Evolutionary conservation across 306 rosid species (phyloP).

Genomic region (Fagus sylvatica): DNA sequence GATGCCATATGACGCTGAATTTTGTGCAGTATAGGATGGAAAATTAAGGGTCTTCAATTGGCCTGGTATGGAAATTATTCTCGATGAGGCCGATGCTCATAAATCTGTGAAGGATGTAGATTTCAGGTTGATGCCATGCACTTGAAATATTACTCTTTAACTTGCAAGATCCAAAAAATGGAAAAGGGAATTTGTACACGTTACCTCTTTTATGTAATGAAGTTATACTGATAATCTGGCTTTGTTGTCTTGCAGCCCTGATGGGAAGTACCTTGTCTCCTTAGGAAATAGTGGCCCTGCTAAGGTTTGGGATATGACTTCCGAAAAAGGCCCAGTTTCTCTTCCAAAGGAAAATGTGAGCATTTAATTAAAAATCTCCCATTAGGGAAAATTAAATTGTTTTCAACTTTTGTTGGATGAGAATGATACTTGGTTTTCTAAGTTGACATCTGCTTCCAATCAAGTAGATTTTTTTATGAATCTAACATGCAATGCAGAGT

Average conservation of each 20-base stretch:
- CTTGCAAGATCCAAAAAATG: conserved; percentile 16
- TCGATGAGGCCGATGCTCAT: conserved; percentile 61
- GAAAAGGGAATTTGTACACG: conserved; percentile 8
- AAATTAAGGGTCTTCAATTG: conserved; percentile 81
- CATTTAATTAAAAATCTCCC: conserved; percentile 23
- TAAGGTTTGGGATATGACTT: conserved; percentile 83
- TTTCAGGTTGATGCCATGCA: conserved; percentile 66
- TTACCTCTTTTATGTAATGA: conserved; percentile 23
- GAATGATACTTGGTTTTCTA: conserved; percentile 18
- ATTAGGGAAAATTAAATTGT: background rate
- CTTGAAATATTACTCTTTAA: conserved; percentile 16
- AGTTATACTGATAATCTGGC: conserved; percentile 29
- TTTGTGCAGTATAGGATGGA: conserved; percentile 93
- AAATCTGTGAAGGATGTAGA: conserved; percentile 70
- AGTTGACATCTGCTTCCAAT: conserved; percentile 16
- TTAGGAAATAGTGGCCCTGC: conserved; percentile 86
- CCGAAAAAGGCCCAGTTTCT: conserved; percentile 54
- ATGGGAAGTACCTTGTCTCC: conserved; percentile 76
- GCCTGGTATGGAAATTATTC: conserved; percentile 83
- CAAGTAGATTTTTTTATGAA: background rate
- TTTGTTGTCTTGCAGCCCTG: conserved; percentile 61
- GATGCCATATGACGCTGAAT: conserved; percentile 44
- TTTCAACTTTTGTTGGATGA: conserved; percentile 4
- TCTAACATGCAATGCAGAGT: background rate
- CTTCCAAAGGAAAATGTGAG: conserved; percentile 72